phyloP scores from a whole-genome alignment of 2,329 filamentous ascomycete species.

The Pseudocercospora pini-densiflorae region DNA sequence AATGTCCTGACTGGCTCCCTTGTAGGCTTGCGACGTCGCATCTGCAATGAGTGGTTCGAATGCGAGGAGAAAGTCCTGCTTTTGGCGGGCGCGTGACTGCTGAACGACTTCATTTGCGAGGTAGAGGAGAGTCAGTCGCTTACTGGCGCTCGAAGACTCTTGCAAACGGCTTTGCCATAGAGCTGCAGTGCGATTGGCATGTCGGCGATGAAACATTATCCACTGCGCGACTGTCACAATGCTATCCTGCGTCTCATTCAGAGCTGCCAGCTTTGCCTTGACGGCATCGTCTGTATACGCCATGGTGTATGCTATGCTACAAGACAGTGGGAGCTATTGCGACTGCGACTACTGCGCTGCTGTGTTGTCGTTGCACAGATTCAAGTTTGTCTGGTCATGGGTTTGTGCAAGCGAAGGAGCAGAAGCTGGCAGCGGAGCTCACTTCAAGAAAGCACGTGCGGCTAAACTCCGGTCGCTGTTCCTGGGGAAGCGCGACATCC shows the following conservation, averaged over 20 bases:
- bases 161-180: conserved; percentile 90
- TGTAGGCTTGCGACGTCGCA: conserved; percentile 88
- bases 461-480: conserved; percentile 1
- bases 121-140: conserved; percentile 89
- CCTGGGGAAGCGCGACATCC: conserved; percentile 1
- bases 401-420: neutral
- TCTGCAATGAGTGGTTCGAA: conserved; percentile 93
- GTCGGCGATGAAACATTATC: conserved; percentile 98
- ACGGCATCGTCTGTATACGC: conserved; percentile 96
- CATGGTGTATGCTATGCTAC: conserved; percentile 59
- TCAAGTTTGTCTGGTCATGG: neutral
- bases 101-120: conserved; percentile 97
- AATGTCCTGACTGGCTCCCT: conserved; percentile 81
- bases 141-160: conserved; percentile 77
- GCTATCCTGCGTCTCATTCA: conserved; percentile 97
- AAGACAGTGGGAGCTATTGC: neutral
- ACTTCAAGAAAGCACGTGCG: neutral
- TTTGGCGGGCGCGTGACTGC: conserved; percentile 89
- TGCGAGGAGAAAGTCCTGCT: conserved; percentile 88
- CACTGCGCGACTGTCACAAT: conserved; percentile 97
- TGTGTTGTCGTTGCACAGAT: conserved; percentile 1
- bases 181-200: conserved; percentile 88
- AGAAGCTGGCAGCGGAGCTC: neutral
- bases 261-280: conserved; percentile 87
- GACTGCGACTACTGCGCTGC: neutral